Evolutionary conservation across 306 rosid genomes (phyloP).

Genomic region (Gillenia trifoliata): DNA sequence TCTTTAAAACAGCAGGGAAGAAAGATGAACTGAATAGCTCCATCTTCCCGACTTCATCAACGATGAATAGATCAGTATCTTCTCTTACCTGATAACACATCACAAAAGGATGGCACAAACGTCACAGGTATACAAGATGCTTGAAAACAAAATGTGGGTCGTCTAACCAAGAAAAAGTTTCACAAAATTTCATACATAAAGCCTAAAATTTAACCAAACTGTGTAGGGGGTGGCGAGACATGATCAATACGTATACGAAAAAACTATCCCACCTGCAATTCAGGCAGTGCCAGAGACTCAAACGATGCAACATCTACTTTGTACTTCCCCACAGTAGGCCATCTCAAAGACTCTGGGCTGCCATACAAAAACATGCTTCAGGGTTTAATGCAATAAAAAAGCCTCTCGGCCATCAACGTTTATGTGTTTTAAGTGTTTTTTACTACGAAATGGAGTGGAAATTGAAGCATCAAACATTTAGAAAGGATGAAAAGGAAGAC

Average conservation of each 20-base stretch:
- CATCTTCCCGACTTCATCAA: constrained; percentile 93
- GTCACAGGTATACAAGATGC: too few relatives aligned
- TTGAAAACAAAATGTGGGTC: too few relatives aligned
- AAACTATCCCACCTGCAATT: constrained; percentile 53
- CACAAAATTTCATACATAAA: neutral
- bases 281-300: constrained; percentile 74
- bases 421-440: neutral
- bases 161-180: too few relatives aligned
- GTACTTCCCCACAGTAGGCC: constrained; percentile 88
- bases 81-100: constrained; percentile 50
- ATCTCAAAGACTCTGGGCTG: constrained; percentile 60
- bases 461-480: neutral
- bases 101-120: neutral
- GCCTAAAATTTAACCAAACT: neutral
- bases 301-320: constrained; percentile 72
- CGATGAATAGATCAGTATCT: constrained; percentile 64
- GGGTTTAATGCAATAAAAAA: neutral
- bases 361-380: constrained; percentile 12
- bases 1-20: too few relatives aligned
- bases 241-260: neutral
- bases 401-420: neutral
- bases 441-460: neutral
- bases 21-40: constrained; percentile 81
- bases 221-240: neutral
- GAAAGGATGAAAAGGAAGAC: constrained; percentile 19